Evolutionary conservation across 1,139 yeast genomes (phyloP), one percentile per base, ranked within the genome.

Genomic region (Kodamaea anthophila): DNA sequence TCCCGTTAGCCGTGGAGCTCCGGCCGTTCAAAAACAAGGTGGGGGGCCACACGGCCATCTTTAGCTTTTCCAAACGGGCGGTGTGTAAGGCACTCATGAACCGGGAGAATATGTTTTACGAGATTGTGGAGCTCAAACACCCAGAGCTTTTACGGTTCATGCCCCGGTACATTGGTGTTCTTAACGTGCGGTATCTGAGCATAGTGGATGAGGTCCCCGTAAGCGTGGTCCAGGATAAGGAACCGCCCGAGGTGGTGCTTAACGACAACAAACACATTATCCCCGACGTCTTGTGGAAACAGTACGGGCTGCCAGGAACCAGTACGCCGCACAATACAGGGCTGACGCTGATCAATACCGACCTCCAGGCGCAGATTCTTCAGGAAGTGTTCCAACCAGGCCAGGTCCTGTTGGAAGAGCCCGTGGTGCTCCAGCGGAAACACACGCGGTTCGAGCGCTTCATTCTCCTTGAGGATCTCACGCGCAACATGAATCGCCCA

Each of bases 41-140:
- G 5, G 99, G 99, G 7, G 99, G 99, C 1, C 99, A 93, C 52
- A 91, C 96, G 0, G 96, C 97, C 2, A 87, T 93, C 27, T 93
- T 91, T 57, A 71, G 91, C 40, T 91, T 91, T 50, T 82, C 94
- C 5, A 82, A 79, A 43, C 67, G 85, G 35, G 97, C 97, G 0
- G 96, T 93, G n/a, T 91, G 98, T 55, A 93, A 93, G 54, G 93
- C 94, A 1, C 61, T 91, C 38, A 84, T 87, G 39, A 86, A 86
- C 46, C 66, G 95, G 39, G 99, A 93, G 49, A 85, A 91, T 53
- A 60, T 68, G 39, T 88, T 94, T 80, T 93, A 93, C 53, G 98
- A 93, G 53, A 75, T 81, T 4, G 79, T 91, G 27, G 96, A 91
- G 55, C 56, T 66, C 26, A 61, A 70, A 23, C 95, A 86, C 52